Percentiles rank a stretch among this genome's conserved stretches.
These are phyloP conservation scores for Punctularia strigosozonata DNA, from an alignment of 768 basidiomycete species.

Conservation along the genomic window DNA sequence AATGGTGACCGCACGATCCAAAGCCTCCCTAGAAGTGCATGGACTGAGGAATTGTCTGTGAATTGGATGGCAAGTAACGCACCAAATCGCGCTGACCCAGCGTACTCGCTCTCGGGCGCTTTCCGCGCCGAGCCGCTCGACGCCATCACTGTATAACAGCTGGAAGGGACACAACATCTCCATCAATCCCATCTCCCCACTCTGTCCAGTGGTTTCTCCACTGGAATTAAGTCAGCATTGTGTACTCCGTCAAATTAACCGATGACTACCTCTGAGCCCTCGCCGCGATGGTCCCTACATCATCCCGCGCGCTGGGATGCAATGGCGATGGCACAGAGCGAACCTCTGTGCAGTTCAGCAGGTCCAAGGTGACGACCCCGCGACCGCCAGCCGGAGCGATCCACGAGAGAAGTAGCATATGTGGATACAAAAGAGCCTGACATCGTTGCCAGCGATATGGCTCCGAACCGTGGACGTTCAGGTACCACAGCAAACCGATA, in stretches of 20 bases:
- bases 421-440: conserved; percentile 73
- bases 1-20: conserved; percentile 51
- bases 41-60: no score
- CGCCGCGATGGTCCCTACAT: conserved; percentile 81
- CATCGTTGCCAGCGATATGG: conserved; percentile 76
- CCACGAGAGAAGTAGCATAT: conserved; percentile 82
- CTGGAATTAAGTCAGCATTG: no score
- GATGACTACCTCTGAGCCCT: conserved; percentile 42
- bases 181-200: conserved; percentile 28
- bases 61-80: conserved; percentile 14
- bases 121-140: conserved; percentile 83
- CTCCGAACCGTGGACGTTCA: conserved; percentile 78
- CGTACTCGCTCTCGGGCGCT: conserved; percentile 75
- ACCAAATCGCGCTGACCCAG: conserved; percentile 92
- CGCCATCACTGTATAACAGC: conserved; percentile 80
- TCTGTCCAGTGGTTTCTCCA: conserved; percentile 27
- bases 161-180: conserved; percentile 85
- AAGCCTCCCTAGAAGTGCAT: conserved; percentile 49
- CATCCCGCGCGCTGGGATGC: conserved; percentile 72
- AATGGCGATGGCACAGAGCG: conserved; percentile 72
- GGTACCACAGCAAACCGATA: conserved; percentile 81
- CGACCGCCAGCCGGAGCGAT: conserved; percentile 71
- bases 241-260: no score
- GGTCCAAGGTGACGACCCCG: conserved; percentile 77
- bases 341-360: conserved; percentile 79